These are phyloP conservation scores for Kondoa subrosea DNA, from an alignment of 768 basidiomycete genomes.

Conservation along the genomic window DNA sequence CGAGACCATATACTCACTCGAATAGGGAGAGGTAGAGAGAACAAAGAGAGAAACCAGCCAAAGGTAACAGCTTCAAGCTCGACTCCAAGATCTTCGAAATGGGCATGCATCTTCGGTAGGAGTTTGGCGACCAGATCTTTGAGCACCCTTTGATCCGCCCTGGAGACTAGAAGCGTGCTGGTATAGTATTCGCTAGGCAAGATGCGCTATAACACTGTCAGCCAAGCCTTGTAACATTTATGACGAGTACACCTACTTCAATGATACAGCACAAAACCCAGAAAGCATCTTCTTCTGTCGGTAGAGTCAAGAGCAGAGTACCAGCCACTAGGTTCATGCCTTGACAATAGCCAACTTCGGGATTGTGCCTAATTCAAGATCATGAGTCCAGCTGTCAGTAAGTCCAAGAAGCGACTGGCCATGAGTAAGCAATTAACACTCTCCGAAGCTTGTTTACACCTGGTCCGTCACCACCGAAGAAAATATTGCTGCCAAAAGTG, in stretches of 20 bases:
- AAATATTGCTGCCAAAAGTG: conserved; percentile 37
- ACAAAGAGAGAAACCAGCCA: conserved; percentile 93
- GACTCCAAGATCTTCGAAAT: conserved; percentile 62
- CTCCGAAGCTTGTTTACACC: conserved; percentile 82
- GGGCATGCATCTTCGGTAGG: conserved; percentile 55
- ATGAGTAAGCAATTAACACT: conserved; percentile 78
- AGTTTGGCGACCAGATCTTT: conserved; percentile 63
- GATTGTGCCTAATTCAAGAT: conserved; percentile 53
- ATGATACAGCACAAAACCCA: conserved; percentile 84
- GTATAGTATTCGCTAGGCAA: conserved; percentile 89
- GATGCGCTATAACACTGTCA: conserved; percentile 38
- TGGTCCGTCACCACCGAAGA: conserved; percentile 90
- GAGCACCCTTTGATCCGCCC: conserved; percentile 81
- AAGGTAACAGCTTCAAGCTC: conserved; percentile 91
- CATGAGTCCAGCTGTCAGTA: neutral
- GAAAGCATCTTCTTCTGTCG: conserved; percentile 92
- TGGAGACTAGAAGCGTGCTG: conserved; percentile 72
- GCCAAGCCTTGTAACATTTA: no score
- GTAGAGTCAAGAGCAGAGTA: conserved; percentile 75
- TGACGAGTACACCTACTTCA: conserved; percentile 34
- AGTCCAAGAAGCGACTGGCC: conserved; percentile 40
- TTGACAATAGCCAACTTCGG: conserved; percentile 81
- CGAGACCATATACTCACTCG: conserved; percentile 48
- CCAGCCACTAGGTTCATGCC: conserved; percentile 90
- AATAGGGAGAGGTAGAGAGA: conserved; percentile 87